Base-by-base conservation (phyloP, 768 basidiomycete genomes). In the Rhodotorula toruloides region DNA sequence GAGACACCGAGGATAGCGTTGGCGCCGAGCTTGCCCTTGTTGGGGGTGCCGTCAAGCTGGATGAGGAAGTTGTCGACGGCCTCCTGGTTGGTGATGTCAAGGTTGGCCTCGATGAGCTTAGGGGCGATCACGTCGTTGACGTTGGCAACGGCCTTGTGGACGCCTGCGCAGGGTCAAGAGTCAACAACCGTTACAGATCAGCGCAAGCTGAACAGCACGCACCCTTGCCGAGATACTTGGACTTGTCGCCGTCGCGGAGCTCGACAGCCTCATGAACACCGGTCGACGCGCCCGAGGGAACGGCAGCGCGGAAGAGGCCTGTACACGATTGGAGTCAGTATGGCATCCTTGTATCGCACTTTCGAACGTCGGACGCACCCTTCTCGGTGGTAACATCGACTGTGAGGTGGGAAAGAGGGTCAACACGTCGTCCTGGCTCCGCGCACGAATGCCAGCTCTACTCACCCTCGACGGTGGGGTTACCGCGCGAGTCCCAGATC, bases 401-500 rank as follows among this genome's bases (percentile, higher is more conserved):
- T 66, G 65, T 21, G 11, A 13, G 50, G 21, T 25, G 12, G 37
- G 46, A 4, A 47, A 16, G 48, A 13, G 19, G 21, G 61, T 59
- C n/a, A 63, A 40, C 14, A n/a, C 31, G n/a, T n/a, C n/a, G n/a
- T n/a, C n/a, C n/a, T n/a, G n/a, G n/a, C n/a, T n/a, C n/a, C n/a
- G n/a, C n/a, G n/a, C n/a, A n/a, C n/a, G n/a, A n/a, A n/a, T n/a
- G n/a, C n/a, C 21, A n/a, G 2, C 12, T 29, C 29, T 40, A 57
- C 66, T 21, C 37, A 71, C 70, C 75, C 68, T 73, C 74, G 57
- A 75, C 63, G 67, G 76, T 75, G 75, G 90, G 91, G 84, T 97
- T 92, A 75, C 92, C 93, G 77, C 94, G 91, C 77, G 92, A 97
- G 84, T 98, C 94, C 79, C 96, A 98, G 86, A 98, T 94, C 94